Base-by-base conservation (phyloP, 176 grass and related monocot genomes). In the Puccinellia tenuiflora region DNA sequence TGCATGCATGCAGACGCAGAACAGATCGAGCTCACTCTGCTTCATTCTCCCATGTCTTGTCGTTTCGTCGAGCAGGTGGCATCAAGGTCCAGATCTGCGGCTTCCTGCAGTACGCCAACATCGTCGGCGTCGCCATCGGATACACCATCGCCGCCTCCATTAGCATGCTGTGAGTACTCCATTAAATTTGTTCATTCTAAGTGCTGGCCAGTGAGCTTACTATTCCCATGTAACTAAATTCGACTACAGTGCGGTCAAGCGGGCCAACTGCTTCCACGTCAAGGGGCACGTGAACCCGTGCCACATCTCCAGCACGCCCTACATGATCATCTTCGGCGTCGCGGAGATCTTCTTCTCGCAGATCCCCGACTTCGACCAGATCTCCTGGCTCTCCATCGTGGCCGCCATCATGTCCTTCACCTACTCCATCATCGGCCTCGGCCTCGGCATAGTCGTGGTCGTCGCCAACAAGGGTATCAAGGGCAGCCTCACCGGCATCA, bases 91-190 rank as follows among this genome's bases (percentile, higher is more conserved):
- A 96, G 89, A 37, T 99, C 53, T 99, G 93, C 47, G 97, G 97
- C 0, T 89, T 90, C 79, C 78, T 99, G 13, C 97, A 99, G 85
- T 99, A 99, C 55, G 89, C 93, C 65, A 96, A 99, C 81, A 99
- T 99, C 50, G 77, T 99, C 79, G 97, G 97, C 39, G 97, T 99
- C 9, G 91, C 97, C 77, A 96, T 99, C n/a, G 97, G 97, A 52
- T 96, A 99, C 87, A 99, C 97, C 75, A 99, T 99, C 25, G 97
- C 97, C 22, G 93, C 97, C 78, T 96, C 97, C 79, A 91, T 96
- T 68, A 99, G 97, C 79, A 99, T 96, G 97, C 78, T 94, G 97
- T 99, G 81, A 94, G 97, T 69, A 84, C 5, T 20, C 16, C 13
- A 60, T 29, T 20, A 43, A 30, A 64, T 25, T 34, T 54, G 22